These are phyloP conservation scores for Yamadazyma taylorii DNA, from an alignment of 1,139 yeast genomes.

Conservation along the genomic window DNA sequence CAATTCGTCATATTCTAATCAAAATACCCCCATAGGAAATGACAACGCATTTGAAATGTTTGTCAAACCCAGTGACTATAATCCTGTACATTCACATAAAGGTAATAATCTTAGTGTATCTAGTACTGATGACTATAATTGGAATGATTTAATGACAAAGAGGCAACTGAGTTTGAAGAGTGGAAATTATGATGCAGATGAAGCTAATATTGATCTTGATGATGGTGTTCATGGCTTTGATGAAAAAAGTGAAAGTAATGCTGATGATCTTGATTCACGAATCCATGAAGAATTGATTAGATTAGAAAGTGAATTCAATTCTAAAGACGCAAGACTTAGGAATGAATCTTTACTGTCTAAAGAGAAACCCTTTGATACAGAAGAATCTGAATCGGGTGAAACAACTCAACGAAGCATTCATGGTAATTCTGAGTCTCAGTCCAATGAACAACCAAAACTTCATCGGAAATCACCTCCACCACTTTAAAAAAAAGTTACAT, in stretches of 20 bases:
- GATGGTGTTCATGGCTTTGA: no score
- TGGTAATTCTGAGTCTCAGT: neutral
- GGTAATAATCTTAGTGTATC: neutral
- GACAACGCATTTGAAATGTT: conserved; percentile 1
- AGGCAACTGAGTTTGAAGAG: neutral
- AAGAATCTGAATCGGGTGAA: no score
- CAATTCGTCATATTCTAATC: neutral
- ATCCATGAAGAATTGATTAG: conserved; percentile 1
- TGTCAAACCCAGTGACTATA: neutral
- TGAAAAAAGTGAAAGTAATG: no score
- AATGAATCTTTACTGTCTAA: no score
- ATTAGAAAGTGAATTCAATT: neutral
- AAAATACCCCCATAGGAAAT: neutral
- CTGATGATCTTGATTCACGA: neutral
- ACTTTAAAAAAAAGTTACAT: no score
- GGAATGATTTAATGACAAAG: neutral
- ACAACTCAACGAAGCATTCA: no score
- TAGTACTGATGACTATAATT: neutral
- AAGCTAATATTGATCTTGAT: neutral
- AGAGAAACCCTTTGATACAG: no score
- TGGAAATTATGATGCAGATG: neutral
- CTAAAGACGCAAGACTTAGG: no score
- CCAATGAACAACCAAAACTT: conserved; percentile 5
- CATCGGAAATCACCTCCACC: conserved; percentile 20
- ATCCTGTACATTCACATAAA: neutral